Evolutionary conservation across 2,329 filamentous ascomycete genomes (phyloP).

Genomic region (Didymella segeticola): DNA sequence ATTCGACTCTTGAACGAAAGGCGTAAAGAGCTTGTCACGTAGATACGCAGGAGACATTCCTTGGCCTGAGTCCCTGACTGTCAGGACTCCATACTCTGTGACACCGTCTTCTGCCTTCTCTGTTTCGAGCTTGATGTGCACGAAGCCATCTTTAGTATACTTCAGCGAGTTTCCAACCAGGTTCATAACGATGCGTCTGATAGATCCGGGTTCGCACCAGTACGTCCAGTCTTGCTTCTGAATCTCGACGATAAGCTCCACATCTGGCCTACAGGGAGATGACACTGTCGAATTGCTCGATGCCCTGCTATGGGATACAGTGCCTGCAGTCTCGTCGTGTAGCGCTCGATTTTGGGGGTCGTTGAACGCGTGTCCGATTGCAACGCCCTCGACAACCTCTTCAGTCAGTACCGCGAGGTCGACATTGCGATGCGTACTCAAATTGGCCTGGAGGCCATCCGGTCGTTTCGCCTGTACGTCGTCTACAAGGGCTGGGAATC

Average conservation of each 20-base stretch:
- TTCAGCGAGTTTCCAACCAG: conserved; percentile 34
- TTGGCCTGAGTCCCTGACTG: conserved; percentile 31
- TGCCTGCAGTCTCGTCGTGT: neutral
- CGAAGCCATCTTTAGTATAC: conserved; percentile 23
- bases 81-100: conserved; percentile 34
- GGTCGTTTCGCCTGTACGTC: neutral
- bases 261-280: conserved; percentile 24
- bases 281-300: neutral
- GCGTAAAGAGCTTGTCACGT: conserved; percentile 23
- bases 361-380: conserved; percentile 53
- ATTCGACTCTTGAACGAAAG: conserved; percentile 33
- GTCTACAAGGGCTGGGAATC: neutral
- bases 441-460: conserved; percentile 28
- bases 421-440: conserved; percentile 45
- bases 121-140: conserved; percentile 35
- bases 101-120: conserved; percentile 54
- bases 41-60: conserved; percentile 32
- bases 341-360: conserved; percentile 23
- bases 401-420: conserved; percentile 57
- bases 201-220: conserved; percentile 20
- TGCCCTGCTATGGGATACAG: neutral
- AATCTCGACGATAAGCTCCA: conserved; percentile 56
- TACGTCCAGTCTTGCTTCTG: conserved; percentile 46
- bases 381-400: conserved; percentile 61
- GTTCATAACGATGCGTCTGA: conserved; percentile 33